A percentile compares a stretch with the other conserved stretches of the same genome.
These are phyloP conservation scores for Yarrowia keelungensis DNA, from an alignment of 805 yeast genomes.

Conservation along the genomic window DNA sequence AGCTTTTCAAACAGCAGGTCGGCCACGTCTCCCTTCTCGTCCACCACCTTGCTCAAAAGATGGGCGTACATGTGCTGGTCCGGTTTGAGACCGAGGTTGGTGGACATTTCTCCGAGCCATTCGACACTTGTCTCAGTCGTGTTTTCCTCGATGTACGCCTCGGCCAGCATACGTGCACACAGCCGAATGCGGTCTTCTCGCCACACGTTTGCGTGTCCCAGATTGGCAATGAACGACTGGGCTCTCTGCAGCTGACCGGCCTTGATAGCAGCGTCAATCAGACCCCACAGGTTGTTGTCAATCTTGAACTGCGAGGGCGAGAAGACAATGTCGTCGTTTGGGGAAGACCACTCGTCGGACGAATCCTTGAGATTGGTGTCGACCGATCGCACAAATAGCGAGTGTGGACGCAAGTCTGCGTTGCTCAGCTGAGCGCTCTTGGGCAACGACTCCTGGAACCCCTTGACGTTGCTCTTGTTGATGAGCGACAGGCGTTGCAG, in stretches of 20 bases:
- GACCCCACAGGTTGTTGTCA: conserved; percentile 30
- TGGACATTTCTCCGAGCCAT: conserved; percentile 10
- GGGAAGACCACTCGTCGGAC: conserved; percentile 17
- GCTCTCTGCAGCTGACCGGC: conserved; percentile 27
- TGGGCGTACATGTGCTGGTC: conserved; percentile 30
- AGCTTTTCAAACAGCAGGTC: conserved; percentile 5
- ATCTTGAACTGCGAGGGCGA: conserved; percentile 29
- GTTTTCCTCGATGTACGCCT: conserved; percentile 1
- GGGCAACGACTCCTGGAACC: conserved; percentile 2
- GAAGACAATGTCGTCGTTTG: background rate
- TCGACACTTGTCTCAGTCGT: no score
- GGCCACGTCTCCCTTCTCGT: background rate
- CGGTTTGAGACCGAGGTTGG: background rate
- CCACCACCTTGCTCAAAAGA: background rate
- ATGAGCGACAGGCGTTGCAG: background rate
- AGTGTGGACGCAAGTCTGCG: background rate
- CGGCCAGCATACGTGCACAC: conserved; percentile 5
- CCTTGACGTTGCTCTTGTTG: conserved; percentile 1
- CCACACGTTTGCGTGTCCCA: conserved; percentile 29
- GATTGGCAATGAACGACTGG: conserved; percentile 19
- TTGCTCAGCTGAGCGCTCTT: background rate
- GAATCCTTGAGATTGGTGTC: background rate
- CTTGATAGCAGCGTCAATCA: conserved; percentile 32
- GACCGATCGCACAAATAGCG: conserved; percentile 12
- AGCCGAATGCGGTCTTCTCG: background rate